These are phyloP conservation scores for Eucalyptus marginata DNA, from an alignment of 345 rosid genomes.

Conservation along the genomic window DNA sequence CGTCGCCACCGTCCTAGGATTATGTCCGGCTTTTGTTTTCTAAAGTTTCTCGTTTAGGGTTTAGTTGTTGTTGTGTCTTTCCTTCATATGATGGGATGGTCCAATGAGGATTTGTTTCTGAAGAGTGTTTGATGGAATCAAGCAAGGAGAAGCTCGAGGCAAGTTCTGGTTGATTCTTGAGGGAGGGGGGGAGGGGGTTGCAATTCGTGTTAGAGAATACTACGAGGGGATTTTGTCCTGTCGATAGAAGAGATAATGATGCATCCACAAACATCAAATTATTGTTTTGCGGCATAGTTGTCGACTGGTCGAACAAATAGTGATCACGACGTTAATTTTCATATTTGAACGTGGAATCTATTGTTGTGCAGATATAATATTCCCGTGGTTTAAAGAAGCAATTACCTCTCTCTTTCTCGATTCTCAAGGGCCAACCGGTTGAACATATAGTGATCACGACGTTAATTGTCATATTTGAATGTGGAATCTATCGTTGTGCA, in stretches of 20 bases:
- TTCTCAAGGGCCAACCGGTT: fast-evolving
- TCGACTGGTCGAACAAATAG: no score
- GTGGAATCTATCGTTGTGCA: no score
- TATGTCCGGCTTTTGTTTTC: background rate
- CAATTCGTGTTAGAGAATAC: background rate
- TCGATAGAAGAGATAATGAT: no score
- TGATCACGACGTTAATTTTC: no score
- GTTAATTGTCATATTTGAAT: no score
- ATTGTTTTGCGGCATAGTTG: no score
- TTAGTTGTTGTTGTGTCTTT: background rate
- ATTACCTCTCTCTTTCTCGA: no score
- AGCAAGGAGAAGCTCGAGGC: background rate
- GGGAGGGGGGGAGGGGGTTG: background rate
- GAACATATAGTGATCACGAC: fast-evolving
- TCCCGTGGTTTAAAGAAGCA: fast-evolving
- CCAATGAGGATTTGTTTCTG: background rate
- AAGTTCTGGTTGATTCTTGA: background rate
- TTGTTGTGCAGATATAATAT: fast-evolving
- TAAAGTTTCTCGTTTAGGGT: background rate
- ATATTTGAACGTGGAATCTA: no score
- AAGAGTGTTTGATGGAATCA: background rate
- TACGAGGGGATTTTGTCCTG: no score
- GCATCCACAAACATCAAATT: no score
- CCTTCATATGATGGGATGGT: background rate
- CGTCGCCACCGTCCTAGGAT: background rate